phyloP scores from a whole-genome alignment of 2,329 filamentous ascomycete species.

The Calcarisporium arbuscula region DNA sequence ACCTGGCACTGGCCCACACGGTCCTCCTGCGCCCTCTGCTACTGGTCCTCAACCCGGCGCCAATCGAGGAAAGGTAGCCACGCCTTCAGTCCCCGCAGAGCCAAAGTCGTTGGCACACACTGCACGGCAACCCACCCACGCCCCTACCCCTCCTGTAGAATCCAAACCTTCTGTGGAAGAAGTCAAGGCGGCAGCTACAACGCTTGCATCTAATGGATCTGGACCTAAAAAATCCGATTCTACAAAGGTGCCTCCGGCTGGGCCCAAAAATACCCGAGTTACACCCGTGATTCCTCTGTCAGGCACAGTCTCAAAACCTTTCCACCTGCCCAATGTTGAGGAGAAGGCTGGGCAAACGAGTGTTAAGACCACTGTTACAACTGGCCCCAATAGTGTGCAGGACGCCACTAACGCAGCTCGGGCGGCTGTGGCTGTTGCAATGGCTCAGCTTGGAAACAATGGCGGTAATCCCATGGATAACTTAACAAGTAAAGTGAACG shows the following conservation, averaged over 20 bases:
- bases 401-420: slow-evolving; percentile 70
- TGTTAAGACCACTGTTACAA: slow-evolving; percentile 28
- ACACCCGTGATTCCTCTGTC: slow-evolving; percentile 61
- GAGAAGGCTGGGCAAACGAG: slow-evolving; percentile 22
- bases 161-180: slow-evolving; percentile 56
- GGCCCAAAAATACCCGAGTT: slow-evolving; percentile 47
- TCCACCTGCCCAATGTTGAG: slow-evolving; percentile 23
- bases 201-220: slow-evolving; percentile 28
- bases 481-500: slow-evolving; percentile 66
- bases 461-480: slow-evolving; percentile 57
- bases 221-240: slow-evolving; percentile 28
- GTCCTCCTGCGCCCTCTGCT: slow-evolving; percentile 55
- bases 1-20: slow-evolving; percentile 42
- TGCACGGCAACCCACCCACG: slow-evolving; percentile 38
- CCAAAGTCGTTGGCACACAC: slow-evolving; percentile 45
- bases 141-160: slow-evolving; percentile 59
- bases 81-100: slow-evolving; percentile 25
- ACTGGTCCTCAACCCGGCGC: slow-evolving; percentile 49
- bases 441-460: slow-evolving; percentile 58
- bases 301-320: slow-evolving; percentile 34
- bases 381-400: slow-evolving; percentile 38
- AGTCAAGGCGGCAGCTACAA: slow-evolving; percentile 38
- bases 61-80: slow-evolving; percentile 28
- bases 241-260: slow-evolving; percentile 36
- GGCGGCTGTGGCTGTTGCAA: slow-evolving; percentile 72